Evolutionary conservation across 257 asterid genomes (phyloP).

Genomic region (Solanum clarkiae): DNA sequence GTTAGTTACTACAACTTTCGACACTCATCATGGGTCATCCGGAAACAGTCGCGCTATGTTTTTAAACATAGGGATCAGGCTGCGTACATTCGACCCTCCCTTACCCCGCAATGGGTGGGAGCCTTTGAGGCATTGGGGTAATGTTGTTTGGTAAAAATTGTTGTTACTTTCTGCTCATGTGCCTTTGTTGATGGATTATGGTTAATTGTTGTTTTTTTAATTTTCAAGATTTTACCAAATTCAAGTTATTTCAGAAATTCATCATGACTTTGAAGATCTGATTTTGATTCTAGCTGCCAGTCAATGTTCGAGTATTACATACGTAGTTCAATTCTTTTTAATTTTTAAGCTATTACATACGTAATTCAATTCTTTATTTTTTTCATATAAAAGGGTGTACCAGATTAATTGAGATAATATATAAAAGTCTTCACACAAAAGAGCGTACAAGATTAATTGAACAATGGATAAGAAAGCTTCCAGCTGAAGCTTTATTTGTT

Average conservation of each 20-base stretch:
- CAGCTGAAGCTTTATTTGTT: background rate
- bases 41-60: too few relatives aligned
- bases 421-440: background rate
- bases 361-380: too few relatives aligned
- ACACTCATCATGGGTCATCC: too few relatives aligned
- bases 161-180: background rate
- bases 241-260: background rate
- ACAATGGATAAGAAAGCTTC: background rate
- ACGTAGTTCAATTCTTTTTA: conserved; percentile 9
- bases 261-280: background rate
- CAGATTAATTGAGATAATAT: background rate
- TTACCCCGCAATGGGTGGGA: too few relatives aligned
- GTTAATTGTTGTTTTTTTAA: too few relatives aligned
- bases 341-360: background rate
- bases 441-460: background rate
- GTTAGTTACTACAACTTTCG: too few relatives aligned
- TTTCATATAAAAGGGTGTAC: background rate
- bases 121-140: too few relatives aligned
- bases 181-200: background rate
- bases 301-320: background rate
- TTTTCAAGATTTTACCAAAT: background rate
- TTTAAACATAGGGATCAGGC: too few relatives aligned
- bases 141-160: background rate
- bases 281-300: background rate
- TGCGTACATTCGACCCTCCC: too few relatives aligned